phyloP scores from a whole-genome alignment of 2,329 filamentous ascomycete genomes.

The Colletotrichum godetiae region DNA sequence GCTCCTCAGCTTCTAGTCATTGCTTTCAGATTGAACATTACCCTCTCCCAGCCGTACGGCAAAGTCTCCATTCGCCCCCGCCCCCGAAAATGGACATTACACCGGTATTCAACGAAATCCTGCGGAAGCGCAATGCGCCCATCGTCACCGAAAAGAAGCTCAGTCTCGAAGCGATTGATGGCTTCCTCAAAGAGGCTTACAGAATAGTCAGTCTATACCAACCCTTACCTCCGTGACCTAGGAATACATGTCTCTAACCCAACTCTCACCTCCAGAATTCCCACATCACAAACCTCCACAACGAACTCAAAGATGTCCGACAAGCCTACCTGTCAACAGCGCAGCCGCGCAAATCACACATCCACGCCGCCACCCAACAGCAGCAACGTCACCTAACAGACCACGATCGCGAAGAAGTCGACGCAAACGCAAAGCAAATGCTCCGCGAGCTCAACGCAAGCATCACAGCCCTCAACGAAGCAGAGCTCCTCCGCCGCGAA shows the following conservation, averaged over 20 bases:
- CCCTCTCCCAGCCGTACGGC: too few relatives aligned
- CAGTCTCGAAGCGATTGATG: constrained; percentile 72
- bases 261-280: constrained; percentile 70
- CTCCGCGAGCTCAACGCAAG: constrained; percentile 86
- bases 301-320: constrained; percentile 84
- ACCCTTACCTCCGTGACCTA: background rate
- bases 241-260: background rate
- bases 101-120: constrained; percentile 74
- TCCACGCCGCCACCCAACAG: constrained; percentile 46
- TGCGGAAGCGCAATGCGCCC: constrained; percentile 68
- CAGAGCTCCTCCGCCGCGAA: constrained; percentile 83
- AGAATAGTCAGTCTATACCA: constrained; percentile 74
- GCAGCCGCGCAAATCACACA: constrained; percentile 68
- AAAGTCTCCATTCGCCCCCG: background rate
- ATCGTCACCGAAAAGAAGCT: constrained; percentile 55
- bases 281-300: constrained; percentile 83
- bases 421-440: constrained; percentile 86
- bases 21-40: background rate
- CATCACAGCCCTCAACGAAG: constrained; percentile 82
- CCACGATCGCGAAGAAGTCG: constrained; percentile 85
- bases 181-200: constrained; percentile 94
- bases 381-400: constrained; percentile 75
- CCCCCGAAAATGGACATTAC: constrained; percentile 71
- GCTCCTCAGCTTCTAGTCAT: background rate
- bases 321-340: constrained; percentile 91